These are phyloP conservation scores for Gossypium turneri DNA, from an alignment of 345 rosid genomes.

Conservation along the genomic window DNA sequence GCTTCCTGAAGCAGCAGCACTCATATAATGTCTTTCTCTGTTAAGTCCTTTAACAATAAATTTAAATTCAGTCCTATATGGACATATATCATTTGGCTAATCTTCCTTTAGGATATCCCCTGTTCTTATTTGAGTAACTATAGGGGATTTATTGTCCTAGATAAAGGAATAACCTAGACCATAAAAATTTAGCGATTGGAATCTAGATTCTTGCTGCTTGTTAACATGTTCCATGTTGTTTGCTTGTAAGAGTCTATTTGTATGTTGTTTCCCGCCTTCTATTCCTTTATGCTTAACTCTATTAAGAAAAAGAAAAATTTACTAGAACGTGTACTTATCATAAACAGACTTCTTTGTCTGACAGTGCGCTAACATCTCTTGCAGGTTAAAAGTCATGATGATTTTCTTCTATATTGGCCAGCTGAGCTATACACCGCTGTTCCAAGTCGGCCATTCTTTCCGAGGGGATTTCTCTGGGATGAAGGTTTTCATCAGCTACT, in stretches of 20 bases:
- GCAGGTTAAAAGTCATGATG: conserved; percentile 47
- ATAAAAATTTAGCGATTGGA: not conserved
- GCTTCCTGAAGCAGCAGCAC: not conserved
- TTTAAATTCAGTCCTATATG: not conserved
- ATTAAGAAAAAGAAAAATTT: not conserved
- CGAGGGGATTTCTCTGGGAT: conserved; percentile 97
- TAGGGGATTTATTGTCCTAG: not conserved
- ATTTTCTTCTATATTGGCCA: conserved; percentile 77
- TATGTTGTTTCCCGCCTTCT: not conserved
- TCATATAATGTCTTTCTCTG: not conserved
- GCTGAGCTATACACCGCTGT: conserved; percentile 94
- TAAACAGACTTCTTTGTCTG: conserved; percentile 21
- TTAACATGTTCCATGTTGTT: not conserved
- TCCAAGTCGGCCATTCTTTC: conserved; percentile 87
- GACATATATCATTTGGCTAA: not conserved
- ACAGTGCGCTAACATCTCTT: conserved; percentile 27
- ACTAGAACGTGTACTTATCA: not conserved
- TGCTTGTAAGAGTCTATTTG: not conserved
- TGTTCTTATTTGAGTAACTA: conserved; percentile 1
- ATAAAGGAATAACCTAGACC: not conserved
- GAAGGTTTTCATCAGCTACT: conserved; percentile 95
- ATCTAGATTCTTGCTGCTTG: not conserved
- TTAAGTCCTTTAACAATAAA: not conserved
- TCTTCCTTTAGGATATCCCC: not conserved
- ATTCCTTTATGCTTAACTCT: not conserved